Evolutionary conservation across 1,284 basidiomycete species (phyloP).

Genomic region (Ceratobasidium sp.): DNA sequence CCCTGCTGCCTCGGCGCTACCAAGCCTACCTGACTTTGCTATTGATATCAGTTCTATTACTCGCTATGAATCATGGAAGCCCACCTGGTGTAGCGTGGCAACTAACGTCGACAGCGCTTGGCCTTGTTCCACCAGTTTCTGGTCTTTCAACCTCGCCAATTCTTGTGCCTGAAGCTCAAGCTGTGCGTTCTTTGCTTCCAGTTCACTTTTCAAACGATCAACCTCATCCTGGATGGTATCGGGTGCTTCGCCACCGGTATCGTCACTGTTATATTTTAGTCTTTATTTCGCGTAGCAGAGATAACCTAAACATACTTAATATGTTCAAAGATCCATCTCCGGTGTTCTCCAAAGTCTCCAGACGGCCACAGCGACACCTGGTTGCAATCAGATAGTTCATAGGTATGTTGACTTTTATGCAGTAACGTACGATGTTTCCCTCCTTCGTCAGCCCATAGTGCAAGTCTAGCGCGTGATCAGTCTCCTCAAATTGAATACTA

Average conservation of each 20-base stretch:
- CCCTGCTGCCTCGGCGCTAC: too few species aligned
- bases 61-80: background rate
- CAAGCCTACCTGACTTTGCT: background rate
- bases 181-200: background rate
- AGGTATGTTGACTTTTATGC: background rate
- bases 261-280: background rate
- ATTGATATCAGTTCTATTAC: background rate
- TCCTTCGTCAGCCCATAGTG: background rate
- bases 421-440: constrained; percentile 3
- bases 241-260: constrained; percentile 9
- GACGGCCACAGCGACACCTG: background rate
- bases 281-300: too few species aligned
- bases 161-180: constrained; percentile 10
- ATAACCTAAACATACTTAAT: background rate
- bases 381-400: background rate
- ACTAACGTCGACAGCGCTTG: background rate
- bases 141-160: background rate
- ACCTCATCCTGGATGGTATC: constrained; percentile 14
- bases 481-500: constrained; percentile 13
- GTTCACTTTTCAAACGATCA: background rate
- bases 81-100: background rate
- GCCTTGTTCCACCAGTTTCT: background rate
- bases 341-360: background rate
- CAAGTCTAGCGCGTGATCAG: background rate
- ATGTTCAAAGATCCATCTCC: constrained; percentile 20